These are phyloP conservation scores for Arthrobotrys megalospora DNA, from an alignment of 2,329 filamentous ascomycete genomes.

Conservation along the genomic window DNA sequence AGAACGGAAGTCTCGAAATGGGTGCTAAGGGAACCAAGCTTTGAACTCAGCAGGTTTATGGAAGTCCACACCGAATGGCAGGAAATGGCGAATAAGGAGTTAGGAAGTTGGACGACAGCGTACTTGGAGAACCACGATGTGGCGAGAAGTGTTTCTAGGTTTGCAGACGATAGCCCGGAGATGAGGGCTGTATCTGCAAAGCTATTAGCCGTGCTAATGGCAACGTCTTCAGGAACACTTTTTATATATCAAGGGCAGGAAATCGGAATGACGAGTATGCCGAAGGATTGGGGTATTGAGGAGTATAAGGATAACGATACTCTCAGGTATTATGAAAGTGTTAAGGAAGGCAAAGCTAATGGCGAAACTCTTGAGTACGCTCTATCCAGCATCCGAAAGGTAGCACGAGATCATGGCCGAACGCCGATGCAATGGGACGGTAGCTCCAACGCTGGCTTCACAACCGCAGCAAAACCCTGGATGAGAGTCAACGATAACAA, in stretches of 20 bases:
- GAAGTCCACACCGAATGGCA: conserved; percentile 74
- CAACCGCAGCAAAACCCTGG: conserved; percentile 75
- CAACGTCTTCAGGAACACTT: conserved; percentile 74
- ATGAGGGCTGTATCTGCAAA: conserved; percentile 72
- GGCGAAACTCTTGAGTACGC: conserved; percentile 23
- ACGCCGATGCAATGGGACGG: conserved; percentile 80
- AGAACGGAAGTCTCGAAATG: conserved; percentile 68
- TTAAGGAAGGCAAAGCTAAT: conserved; percentile 67
- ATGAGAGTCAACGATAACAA: conserved; percentile 78
- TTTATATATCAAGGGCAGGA: conserved; percentile 81
- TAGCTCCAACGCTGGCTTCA: conserved; percentile 77
- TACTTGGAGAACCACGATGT: conserved; percentile 79
- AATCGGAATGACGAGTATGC: conserved; percentile 78
- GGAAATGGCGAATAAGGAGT: conserved; percentile 73
- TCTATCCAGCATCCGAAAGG: conserved; percentile 53
- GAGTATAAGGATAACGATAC: conserved; percentile 79
- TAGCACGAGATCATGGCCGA: conserved; percentile 75
- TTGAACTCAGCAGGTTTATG: conserved; percentile 70
- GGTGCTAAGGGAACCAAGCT: conserved; percentile 70
- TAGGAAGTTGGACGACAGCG: conserved; percentile 76
- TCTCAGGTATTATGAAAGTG: conserved; percentile 70
- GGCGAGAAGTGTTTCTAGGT: conserved; percentile 74
- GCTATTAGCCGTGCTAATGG: conserved; percentile 74
- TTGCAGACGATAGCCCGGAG: conserved; percentile 69
- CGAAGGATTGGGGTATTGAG: conserved; percentile 74